phyloP scores from a whole-genome alignment of 305 asterid species.

The Rubia tinctorum region DNA sequence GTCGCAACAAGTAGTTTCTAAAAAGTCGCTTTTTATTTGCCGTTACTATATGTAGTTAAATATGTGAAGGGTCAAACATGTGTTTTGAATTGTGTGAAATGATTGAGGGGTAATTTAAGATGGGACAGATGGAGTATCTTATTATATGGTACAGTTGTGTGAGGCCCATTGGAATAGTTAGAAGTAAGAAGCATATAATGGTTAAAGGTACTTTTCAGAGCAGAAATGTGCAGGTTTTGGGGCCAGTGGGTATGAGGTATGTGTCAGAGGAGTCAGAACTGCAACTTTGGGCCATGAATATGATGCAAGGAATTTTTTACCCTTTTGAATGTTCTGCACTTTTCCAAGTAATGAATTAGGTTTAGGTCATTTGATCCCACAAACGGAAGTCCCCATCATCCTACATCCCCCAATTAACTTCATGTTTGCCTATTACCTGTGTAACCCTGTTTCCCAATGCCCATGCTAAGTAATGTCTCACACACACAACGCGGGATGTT shows the following conservation, averaged over 20 bases:
- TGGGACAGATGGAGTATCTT: background rate
- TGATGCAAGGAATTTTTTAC: slow-evolving; percentile 11
- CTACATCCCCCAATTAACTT: background rate
- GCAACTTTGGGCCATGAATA: slow-evolving; percentile 11
- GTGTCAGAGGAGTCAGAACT: slow-evolving; percentile 15
- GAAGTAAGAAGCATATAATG: slow-evolving; percentile 5
- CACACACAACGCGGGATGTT: too few relatives aligned
- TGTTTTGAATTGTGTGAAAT: too few relatives aligned
- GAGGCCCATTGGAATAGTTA: background rate
- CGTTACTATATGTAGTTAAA: too few relatives aligned
- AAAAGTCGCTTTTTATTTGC: too few relatives aligned
- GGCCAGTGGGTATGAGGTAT: slow-evolving; percentile 19
- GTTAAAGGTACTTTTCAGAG: slow-evolving; percentile 18
- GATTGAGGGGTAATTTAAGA: too few relatives aligned
- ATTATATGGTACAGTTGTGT: background rate
- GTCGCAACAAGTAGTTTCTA: too few relatives aligned
- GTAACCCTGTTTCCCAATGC: background rate
- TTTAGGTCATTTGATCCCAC: background rate
- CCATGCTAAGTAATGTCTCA: background rate
- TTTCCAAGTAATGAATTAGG: background rate
- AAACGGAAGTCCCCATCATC: background rate
- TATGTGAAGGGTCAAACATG: too few relatives aligned
- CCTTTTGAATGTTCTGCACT: slow-evolving; percentile 17
- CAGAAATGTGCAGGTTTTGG: background rate
- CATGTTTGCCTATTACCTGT: background rate